Base-by-base conservation (phyloP, 2,329 filamentous ascomycete genomes). In the Calonectria pseudoreteaudii region DNA sequence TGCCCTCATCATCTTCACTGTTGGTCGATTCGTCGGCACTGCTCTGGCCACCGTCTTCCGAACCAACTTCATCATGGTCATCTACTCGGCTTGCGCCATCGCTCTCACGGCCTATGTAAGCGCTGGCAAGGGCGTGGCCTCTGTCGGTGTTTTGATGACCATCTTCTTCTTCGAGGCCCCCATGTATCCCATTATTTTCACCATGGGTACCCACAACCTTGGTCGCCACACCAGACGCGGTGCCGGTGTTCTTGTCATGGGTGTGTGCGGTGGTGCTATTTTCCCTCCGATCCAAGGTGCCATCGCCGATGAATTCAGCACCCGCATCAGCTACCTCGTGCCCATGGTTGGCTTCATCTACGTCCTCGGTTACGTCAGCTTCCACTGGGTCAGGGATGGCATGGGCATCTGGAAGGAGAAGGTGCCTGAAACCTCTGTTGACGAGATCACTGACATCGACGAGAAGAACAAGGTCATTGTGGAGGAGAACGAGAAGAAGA, bases 111-210 rank as follows among this genome's bases (percentile, higher is more conserved):
- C 88, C 10, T 82, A 88, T 62, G 87, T 88, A 79, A 87, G 87
- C 4, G 83, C 86, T 73, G 77, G 83, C 14, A 6, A 34, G 4
- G 87, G 86, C 34, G 84, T 87, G 76, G 83, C 83, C 0, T 88
- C 88, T 64, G 86, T 91, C 71, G 85, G 87, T n/a, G 91, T 95
- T 87, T 88, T 95, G 38, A 94, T 91, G 83, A 76, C 94, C 34
- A 91, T 93, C 26, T 88, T 95, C 60, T 95, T 96, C 87, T 96
- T 95, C 83, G 93, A 94, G 85, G 93, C 91, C 8, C 93, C 94
- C 80, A 93, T 93, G 84, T 96, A 96, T 87, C 94, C 94, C 0
- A 95, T 94, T 26, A 95, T 96, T 80, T 91, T 96, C 56, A 93
- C 94, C 11, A 88, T 95, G 10, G 93, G 93, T 23, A 94, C 95